Conservation (phyloP, 768 basidiomycete species). For the Termitomyces sp. region DNA sequence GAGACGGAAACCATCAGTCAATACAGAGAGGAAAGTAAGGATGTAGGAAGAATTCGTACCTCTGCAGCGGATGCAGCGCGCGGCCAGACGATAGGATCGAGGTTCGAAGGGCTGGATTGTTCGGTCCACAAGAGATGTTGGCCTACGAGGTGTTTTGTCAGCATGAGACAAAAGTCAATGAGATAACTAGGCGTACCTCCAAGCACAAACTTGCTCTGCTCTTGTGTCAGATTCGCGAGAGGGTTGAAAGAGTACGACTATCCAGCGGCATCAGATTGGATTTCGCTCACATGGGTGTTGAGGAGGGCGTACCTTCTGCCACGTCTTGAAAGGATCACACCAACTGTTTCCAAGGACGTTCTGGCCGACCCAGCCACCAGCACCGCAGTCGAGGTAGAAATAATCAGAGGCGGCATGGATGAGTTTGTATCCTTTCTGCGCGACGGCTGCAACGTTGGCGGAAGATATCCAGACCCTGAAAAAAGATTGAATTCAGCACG, state of each 20-base stretch:
- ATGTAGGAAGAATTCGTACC: conserved; percentile 13
- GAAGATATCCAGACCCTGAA: conserved; percentile 72
- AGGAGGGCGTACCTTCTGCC: conserved; percentile 53
- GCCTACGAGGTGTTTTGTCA: conserved; percentile 27
- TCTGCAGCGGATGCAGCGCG: conserved; percentile 70
- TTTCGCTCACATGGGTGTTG: not conserved
- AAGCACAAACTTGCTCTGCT: conserved; percentile 52
- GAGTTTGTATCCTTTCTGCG: conserved; percentile 54
- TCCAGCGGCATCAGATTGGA: not conserved
- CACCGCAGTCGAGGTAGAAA: conserved; percentile 82
- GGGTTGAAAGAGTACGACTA: conserved; percentile 72
- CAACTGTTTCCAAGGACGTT: conserved; percentile 49
- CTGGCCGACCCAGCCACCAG: conserved; percentile 65
- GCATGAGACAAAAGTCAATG: not conserved
- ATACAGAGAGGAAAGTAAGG: not conserved
- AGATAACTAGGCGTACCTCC: conserved; percentile 46
- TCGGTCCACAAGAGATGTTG: conserved; percentile 74
- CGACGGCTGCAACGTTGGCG: conserved; percentile 52
- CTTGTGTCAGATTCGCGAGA: conserved; percentile 47
- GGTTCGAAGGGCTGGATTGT: conserved; percentile 60
- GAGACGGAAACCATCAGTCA: not conserved
- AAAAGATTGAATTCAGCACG: no score
- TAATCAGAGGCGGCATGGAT: conserved; percentile 71
- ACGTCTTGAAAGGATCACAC: conserved; percentile 80
- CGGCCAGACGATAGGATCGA: conserved; percentile 71